phyloP scores from a whole-genome alignment of 257 asterid genomes.

The Ajuga chamaepitys region DNA sequence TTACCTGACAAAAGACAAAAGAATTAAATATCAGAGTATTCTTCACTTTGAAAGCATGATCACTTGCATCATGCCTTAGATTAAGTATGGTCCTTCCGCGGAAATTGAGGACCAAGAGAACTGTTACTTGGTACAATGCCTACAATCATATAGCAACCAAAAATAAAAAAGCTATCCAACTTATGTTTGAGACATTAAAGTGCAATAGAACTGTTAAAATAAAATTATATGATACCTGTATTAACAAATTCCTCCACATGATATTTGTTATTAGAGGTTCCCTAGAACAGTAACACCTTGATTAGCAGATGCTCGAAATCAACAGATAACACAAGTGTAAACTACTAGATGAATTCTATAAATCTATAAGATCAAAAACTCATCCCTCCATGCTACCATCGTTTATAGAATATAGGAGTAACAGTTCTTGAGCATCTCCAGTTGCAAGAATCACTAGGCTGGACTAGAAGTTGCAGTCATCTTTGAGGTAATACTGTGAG shows the following conservation, averaged over 20 bases:
- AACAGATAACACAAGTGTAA: slow-evolving; percentile 2
- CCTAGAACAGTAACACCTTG: slow-evolving; percentile 33
- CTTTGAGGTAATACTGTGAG: background rate
- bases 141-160: slow-evolving; percentile 24
- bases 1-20: slow-evolving; percentile 85
- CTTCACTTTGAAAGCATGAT: slow-evolving; percentile 58
- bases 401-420: background rate
- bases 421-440: background rate
- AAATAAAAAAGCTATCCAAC: background rate
- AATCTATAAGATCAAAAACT: background rate
- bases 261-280: slow-evolving; percentile 93
- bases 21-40: slow-evolving; percentile 87
- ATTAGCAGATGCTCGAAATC: slow-evolving; percentile 9
- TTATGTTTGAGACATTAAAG: background rate
- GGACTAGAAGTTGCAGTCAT: background rate
- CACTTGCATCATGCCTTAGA: slow-evolving; percentile 35
- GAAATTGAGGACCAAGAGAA: slow-evolving; percentile 80
- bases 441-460: background rate
- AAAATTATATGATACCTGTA: slow-evolving; percentile 52
- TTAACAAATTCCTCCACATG: slow-evolving; percentile 92
- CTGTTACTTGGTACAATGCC: slow-evolving; percentile 90
- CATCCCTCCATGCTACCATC: background rate
- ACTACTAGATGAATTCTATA: background rate
- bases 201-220: background rate
- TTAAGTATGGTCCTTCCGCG: slow-evolving; percentile 55